A percentile compares a stretch with the other conserved stretches of the same genome.
Conservation (phyloP, 352 stramenopile genomes). For the Phytophthora idaei region DNA sequence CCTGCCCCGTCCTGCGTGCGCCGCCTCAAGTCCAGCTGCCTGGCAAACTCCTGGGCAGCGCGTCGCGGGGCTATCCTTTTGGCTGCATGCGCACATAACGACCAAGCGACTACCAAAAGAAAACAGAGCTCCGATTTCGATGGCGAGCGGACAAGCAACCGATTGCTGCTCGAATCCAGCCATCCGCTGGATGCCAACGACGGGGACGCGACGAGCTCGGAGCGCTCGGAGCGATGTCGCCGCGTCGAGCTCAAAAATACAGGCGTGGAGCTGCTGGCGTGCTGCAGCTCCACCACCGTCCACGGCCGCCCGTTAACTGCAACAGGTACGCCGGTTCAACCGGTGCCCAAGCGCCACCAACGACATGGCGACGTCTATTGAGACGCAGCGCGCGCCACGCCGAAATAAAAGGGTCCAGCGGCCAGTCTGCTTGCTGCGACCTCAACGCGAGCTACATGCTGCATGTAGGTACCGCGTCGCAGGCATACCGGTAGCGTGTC, state of each 20-base stretch:
- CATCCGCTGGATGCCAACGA: conserved; percentile 11
- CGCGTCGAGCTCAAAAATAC: conserved; percentile 23
- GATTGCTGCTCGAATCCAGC: conserved; percentile 32
- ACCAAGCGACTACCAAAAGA: conserved; percentile 44
- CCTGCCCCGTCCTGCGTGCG: conserved; percentile 9
- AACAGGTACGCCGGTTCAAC: neutral
- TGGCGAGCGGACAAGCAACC: conserved; percentile 19
- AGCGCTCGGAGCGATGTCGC: conserved; percentile 6
- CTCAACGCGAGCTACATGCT: neutral
- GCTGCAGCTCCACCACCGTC: neutral
- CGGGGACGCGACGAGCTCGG: conserved; percentile 14
- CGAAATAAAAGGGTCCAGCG: conserved; percentile 32
- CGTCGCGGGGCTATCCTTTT: conserved; percentile 22
- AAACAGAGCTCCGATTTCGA: conserved; percentile 15
- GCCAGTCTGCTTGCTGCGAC: neutral
- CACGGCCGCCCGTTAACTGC: neutral
- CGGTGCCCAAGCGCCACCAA: neutral
- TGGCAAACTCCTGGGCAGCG: conserved; percentile 22
- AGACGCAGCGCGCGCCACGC: neutral
- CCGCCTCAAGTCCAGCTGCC: conserved; percentile 18
- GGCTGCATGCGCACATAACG: conserved; percentile 20
- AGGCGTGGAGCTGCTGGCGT: conserved; percentile 14
- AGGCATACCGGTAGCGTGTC: neutral
- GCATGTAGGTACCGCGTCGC: neutral
- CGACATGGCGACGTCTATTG: conserved; percentile 13